Evolutionary conservation across 108 stramenopile species (phyloP), one percentile per base, ranked within the genome.

Genomic region (Nitzschia palea): DNA sequence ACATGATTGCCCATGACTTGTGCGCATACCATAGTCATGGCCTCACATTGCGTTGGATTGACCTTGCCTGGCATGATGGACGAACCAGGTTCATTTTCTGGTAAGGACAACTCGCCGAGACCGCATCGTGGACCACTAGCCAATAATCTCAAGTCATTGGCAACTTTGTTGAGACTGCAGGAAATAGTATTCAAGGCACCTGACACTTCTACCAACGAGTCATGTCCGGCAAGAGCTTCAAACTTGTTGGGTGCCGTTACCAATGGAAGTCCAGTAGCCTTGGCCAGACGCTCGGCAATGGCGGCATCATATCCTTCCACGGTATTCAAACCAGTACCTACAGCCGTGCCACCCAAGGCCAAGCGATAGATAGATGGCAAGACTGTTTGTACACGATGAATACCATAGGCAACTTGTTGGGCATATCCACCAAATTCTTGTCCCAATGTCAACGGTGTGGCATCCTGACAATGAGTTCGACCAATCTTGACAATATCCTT

Each of bases 51-150:
- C 6, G 96, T 97, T 5, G 98, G 98, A 72, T 99, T 99, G 35
- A 99, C 59, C 79, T 99, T 99, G n/a, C 98, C 98, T 5, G 98
- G 98, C 98, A 99, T 99, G 80, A 99, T 99, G 65, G 86, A 88
- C 27, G 80, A 82, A n/a, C 98, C 98, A 0, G 98, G 98, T 76
- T 99, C 98, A 59, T 99, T 99, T 47, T 86, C 97, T 4, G 98
- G 98, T 10, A 99, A 75, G 30, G 73, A 69, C 35, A 99, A 59
- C 55, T 99, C 98, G 12, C 98, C 97, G 30, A 99, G 67, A 30
- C 98, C 98, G 73, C 97, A 95, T 35, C 98, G 76, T 0, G 98
- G 98, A 3, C 98, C 98, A 50, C 86, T 88, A 20, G 94, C 97
- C 52, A 99, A 73, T 18, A 97, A 61, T 22, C 98, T 86, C n/a